Base-by-base conservation (phyloP, 1,139 yeast genomes). In the Sugiyamaella japonica region DNA sequence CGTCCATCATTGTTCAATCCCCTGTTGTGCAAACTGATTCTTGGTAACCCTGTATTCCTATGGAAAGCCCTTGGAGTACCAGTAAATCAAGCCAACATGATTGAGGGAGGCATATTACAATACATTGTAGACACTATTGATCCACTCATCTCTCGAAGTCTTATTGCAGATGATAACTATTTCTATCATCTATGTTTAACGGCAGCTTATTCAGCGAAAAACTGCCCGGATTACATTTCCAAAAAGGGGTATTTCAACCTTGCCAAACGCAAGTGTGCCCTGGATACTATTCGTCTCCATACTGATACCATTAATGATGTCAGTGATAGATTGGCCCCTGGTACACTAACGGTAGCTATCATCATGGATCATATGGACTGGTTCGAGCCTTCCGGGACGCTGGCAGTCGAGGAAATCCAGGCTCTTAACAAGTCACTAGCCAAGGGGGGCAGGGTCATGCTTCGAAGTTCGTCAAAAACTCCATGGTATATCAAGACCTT, bases 361-460 rank as follows among this genome's bases (percentile, higher is more conserved):
- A 85, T 88, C 55, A 88, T 88, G 96, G 96, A 88, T 69, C 96
- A 88, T 68, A 86, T 87, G 93, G 96, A 88, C 70, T 88, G 95
- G 95, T 87, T 87, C 67, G 84, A 83, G 62, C 85, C 88, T 40
- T 69, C 76, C 17, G 86, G 85, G 15, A 64, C 65, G 7, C 91
- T 85, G 34, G 93, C 89, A 10, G 73, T 76, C 48, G 75, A 78
- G 52, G 95, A 88, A 69, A 84, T 88, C 61, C 68, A 76, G 31
- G 88, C 89, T 0, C 75, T 87, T 52, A 78, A 78, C 67, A 76
- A 78, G 52, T 86, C 90, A 25, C 76, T 88, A 57, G 79, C 80
- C 7, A 76, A 78, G 28, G 83, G 84, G 42, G 96, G 95, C 8
- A 76, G 89, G 59, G 93, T 87, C 5, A 72, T 88, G 80, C 75